Conservation (phyloP, 2,329 filamentous ascomycete genomes). For the Fragosphaeria purpurea region DNA sequence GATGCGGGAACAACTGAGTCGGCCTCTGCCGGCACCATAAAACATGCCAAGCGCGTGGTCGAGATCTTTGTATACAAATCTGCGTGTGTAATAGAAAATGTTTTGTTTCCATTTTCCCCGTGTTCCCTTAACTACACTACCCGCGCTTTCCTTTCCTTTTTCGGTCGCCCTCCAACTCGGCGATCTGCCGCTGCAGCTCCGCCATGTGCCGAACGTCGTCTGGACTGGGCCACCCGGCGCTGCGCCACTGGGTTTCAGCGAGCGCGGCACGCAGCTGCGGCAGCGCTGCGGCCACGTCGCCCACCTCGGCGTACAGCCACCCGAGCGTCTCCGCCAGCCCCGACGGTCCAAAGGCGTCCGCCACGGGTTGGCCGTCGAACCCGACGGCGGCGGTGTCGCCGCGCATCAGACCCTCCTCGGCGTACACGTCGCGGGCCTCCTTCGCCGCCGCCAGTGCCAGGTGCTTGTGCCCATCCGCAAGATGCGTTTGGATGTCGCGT, state of each 20-base stretch:
- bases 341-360: conserved; percentile 8
- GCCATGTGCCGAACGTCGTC: not conserved
- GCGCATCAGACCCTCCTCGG: conserved; percentile 1
- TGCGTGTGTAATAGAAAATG: too few species aligned
- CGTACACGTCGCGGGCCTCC: not conserved
- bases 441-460: conserved; percentile 15
- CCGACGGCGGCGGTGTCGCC: not conserved
- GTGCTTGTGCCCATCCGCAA: not conserved
- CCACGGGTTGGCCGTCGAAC: not conserved
- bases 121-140: too few species aligned
- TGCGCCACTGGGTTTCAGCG: conserved; percentile 1
- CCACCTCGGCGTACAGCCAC: not conserved
- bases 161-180: not conserved
- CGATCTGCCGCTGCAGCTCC: not conserved
- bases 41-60: too few species aligned
- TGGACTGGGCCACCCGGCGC: not conserved
- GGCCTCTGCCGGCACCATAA: not conserved
- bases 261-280: conserved; percentile 7
- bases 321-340: conserved; percentile 1
- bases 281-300: conserved; percentile 1
- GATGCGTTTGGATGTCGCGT: not conserved
- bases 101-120: too few species aligned
- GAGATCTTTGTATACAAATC: too few species aligned
- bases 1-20: conserved; percentile 33
- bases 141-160: too few species aligned